These are phyloP conservation scores for Solanum chmielewskii DNA, from an alignment of 257 asterid species.

Conservation along the genomic window DNA sequence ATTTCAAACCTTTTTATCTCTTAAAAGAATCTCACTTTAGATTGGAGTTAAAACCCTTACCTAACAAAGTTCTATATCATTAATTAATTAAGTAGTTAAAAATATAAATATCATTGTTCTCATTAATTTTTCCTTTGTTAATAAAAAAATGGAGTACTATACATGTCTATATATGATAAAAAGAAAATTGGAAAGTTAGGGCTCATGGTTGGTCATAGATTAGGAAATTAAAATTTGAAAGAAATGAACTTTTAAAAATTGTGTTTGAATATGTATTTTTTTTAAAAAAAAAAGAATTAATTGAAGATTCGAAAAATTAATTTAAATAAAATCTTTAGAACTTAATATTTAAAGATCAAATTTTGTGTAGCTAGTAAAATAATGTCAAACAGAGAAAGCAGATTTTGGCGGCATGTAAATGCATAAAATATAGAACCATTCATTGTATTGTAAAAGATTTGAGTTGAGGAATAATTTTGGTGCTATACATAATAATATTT, in stretches of 20 bases:
- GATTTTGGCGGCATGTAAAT: too few relatives aligned
- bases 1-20: too few relatives aligned
- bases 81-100: background rate
- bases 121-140: background rate
- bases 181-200: background rate
- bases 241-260: background rate
- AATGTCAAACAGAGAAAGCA: too few relatives aligned
- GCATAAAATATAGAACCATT: too few relatives aligned
- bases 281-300: too few relatives aligned
- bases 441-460: too few relatives aligned
- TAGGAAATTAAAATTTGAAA: background rate
- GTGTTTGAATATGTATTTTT: background rate
- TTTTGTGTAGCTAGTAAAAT: background rate
- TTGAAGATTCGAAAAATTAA: background rate
- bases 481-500: too few relatives aligned
- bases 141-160: background rate
- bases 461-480: too few relatives aligned
- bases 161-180: background rate
- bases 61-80: background rate
- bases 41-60: background rate
- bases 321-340: too few relatives aligned
- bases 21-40: background rate
- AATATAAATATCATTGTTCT: background rate
- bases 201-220: background rate
- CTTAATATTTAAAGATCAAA: too few relatives aligned